Evolutionary conservation across 1,284 basidiomycete species (phyloP), one percentile per base, ranked within the genome.

Genomic region (Pholiota adiposa): DNA sequence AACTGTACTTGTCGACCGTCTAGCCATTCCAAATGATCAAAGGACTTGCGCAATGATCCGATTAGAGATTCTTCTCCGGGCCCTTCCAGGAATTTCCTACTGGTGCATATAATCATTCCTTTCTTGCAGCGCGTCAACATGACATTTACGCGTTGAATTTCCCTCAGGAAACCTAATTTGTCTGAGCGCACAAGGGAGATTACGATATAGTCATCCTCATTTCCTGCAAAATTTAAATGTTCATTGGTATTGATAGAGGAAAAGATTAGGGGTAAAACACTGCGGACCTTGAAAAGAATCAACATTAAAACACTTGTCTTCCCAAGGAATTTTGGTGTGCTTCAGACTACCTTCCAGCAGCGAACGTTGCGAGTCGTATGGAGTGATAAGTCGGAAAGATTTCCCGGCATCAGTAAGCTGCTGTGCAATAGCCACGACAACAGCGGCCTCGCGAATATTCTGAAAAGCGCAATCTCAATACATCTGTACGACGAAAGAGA

Each of bases 231-330:
- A 29, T 34, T 25, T 12, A 12, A 46, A 11, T 11, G 25, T 19
- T 23, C 46, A 82, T 11, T 80, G 73, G 83, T n/a, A n/a, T n/a
- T n/a, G n/a, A n/a, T n/a, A n/a, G n/a, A n/a, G n/a, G n/a, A n/a
- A n/a, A n/a, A n/a, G n/a, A n/a, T n/a, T n/a, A n/a, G n/a, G n/a
- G n/a, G n/a, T n/a, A n/a, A n/a, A n/a, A n/a, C n/a, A n/a, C n/a
- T n/a, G n/a, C n/a, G n/a, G n/a, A 75, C 85, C 85, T 80, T 88
- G 86, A 56, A 86, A 88, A 14, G 85, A 83, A 67, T 87, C 86
- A 21, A 89, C 83, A 77, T 79, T 77, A 70, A 86, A 88, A 60
- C 81, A 84, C 52, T 78, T 87, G 60, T 88, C 81, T 49, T 77
- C 75, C 86, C 85, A 89, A 2, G 77, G 63, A 1, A 89, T 70